phyloP scores from a whole-genome alignment of 2,329 filamentous ascomycete genomes.

The Cordyceps cicadae region DNA sequence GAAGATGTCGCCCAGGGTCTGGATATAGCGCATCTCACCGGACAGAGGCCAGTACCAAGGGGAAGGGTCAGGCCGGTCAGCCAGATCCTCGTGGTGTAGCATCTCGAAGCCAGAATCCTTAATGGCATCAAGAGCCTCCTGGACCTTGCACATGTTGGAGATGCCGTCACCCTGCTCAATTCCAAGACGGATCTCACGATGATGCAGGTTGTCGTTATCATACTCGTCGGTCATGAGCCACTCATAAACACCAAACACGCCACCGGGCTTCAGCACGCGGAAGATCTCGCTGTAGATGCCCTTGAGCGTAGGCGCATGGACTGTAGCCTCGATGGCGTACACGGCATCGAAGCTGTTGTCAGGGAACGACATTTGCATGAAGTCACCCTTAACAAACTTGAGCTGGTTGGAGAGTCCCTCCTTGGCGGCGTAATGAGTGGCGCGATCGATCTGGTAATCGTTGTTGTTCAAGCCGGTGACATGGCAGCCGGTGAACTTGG shows the following conservation, averaged over 20 bases:
- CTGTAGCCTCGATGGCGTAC: slow-evolving; percentile 90
- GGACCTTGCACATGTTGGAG: slow-evolving; percentile 83
- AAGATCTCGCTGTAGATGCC: slow-evolving; percentile 88
- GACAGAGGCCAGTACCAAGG: slow-evolving; percentile 90
- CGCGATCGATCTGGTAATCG: slow-evolving; percentile 91
- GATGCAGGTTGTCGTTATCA: slow-evolving; percentile 72
- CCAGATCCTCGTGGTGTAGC: slow-evolving; percentile 49
- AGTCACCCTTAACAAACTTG: slow-evolving; percentile 80
- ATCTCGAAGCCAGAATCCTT: slow-evolving; percentile 77
- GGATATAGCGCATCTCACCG: slow-evolving; percentile 70
- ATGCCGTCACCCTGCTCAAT: slow-evolving; percentile 93
- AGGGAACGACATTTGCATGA: slow-evolving; percentile 79
- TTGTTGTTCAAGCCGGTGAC: slow-evolving; percentile 64
- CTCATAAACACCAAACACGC: slow-evolving; percentile 88
- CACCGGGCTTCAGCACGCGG: slow-evolving; percentile 88
- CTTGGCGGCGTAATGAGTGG: slow-evolving; percentile 74
- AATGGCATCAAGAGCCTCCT: slow-evolving; percentile 71
- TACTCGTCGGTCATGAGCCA: slow-evolving; percentile 97
- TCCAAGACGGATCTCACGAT: slow-evolving; percentile 77
- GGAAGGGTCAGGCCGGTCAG: slow-evolving; percentile 38
- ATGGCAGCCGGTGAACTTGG: slow-evolving; percentile 86
- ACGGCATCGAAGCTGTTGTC: slow-evolving; percentile 85
- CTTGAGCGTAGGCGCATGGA: slow-evolving; percentile 78
- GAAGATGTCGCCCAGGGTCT: slow-evolving; percentile 62
- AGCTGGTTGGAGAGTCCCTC: slow-evolving; percentile 75